These are phyloP conservation scores for Fusarium udum DNA, from an alignment of 2,329 filamentous ascomycete genomes.

Conservation along the genomic window DNA sequence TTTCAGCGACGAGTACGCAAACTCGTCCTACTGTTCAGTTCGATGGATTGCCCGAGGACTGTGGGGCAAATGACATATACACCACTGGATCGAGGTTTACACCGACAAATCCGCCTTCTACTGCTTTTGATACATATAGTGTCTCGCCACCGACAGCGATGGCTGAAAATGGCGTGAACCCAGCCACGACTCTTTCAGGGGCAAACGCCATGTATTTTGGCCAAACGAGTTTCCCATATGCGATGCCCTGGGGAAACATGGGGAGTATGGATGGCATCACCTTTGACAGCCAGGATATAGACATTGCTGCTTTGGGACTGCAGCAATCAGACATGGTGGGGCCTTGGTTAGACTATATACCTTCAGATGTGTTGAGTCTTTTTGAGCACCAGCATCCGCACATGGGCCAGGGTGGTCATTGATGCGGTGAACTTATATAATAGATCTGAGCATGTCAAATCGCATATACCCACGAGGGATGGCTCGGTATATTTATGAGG, in stretches of 20 bases:
- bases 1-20: constrained; percentile 31
- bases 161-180: constrained; percentile 45
- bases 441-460: not conserved
- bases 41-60: constrained; percentile 42
- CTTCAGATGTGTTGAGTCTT: constrained; percentile 70
- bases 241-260: constrained; percentile 46
- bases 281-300: constrained; percentile 80
- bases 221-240: constrained; percentile 41
- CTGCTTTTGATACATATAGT: constrained; percentile 55
- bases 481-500: constrained; percentile 12
- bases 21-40: constrained; percentile 43
- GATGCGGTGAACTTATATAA: not conserved
- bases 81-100: constrained; percentile 49
- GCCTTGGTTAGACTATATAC: constrained; percentile 77
- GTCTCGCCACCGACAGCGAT: constrained; percentile 56
- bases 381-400: constrained; percentile 53
- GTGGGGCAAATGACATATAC: constrained; percentile 49
- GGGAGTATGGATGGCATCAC: constrained; percentile 65
- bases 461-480: not conserved
- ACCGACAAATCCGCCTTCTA: constrained; percentile 54
- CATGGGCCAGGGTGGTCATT: constrained; percentile 38
- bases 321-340: constrained; percentile 72
- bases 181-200: constrained; percentile 22
- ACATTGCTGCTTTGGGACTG: constrained; percentile 72
- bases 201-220: constrained; percentile 43